These are phyloP conservation scores for Trypanosoma melophagium DNA, from an alignment of 208 protist species.

Conservation along the genomic window DNA sequence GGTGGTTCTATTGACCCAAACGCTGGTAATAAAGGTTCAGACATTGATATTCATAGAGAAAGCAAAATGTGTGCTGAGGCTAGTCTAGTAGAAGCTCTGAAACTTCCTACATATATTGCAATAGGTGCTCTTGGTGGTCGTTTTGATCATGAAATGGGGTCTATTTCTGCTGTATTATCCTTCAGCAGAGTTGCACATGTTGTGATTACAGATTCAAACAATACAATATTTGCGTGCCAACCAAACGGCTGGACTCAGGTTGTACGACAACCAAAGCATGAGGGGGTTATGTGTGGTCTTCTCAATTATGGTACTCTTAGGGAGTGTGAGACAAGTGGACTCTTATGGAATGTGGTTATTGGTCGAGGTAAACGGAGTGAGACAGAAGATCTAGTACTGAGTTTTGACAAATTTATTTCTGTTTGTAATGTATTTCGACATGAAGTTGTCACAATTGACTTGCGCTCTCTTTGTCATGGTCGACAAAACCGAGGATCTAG, in stretches of 20 bases:
- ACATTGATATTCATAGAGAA: constrained; percentile 15
- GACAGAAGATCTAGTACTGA: constrained; percentile 38
- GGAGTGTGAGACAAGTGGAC: constrained; percentile 72
- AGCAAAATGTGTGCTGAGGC: constrained; percentile 18
- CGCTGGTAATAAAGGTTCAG: constrained; percentile 1
- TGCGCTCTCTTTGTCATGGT: constrained; percentile 26
- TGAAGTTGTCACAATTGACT: constrained; percentile 57
- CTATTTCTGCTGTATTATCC: constrained; percentile 24
- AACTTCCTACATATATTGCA: constrained; percentile 60
- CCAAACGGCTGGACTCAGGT: constrained; percentile 66
- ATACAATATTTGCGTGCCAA: constrained; percentile 74
- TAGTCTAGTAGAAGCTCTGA: constrained; percentile 5
- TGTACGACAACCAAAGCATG: constrained; percentile 22
- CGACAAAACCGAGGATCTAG: not conserved
- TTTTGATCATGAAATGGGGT: constrained; percentile 73
- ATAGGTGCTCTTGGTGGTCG: constrained; percentile 74
- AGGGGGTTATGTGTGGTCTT: constrained; percentile 50
- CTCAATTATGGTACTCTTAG: constrained; percentile 52
- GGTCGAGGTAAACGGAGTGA: constrained; percentile 39
- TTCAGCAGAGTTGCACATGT: constrained; percentile 22
- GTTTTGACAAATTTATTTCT: constrained; percentile 62
- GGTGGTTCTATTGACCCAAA: constrained; percentile 5
- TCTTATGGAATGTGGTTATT: constrained; percentile 70
- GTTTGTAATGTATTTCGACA: constrained; percentile 50
- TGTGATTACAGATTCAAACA: constrained; percentile 41